These are phyloP conservation scores for Oenanthe sinensis DNA, from an alignment of 129 eudicot species.

Conservation along the genomic window DNA sequence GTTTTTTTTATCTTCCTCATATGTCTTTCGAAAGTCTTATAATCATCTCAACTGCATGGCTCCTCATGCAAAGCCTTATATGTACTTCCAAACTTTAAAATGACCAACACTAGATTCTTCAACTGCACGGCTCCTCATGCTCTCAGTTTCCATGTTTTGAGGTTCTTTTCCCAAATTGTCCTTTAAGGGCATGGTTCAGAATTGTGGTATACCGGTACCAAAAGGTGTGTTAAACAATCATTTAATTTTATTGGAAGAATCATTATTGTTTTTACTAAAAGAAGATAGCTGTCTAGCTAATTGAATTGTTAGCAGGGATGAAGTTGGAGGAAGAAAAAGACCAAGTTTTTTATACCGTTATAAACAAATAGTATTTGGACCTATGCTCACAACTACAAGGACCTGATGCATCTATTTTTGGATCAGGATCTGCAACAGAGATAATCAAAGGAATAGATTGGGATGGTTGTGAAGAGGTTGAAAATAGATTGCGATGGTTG, in stretches of 20 bases:
- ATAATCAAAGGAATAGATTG: neutral
- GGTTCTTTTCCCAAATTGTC: neutral
- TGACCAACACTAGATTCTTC: neutral
- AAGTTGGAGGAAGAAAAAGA: neutral
- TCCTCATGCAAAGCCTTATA: neutral
- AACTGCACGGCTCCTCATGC: neutral
- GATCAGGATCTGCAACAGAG: neutral
- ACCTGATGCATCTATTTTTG: neutral
- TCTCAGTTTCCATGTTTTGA: neutral
- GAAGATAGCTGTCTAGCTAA: neutral
- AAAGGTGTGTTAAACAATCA: neutral
- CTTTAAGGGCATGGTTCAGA: neutral
- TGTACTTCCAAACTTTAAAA: neutral
- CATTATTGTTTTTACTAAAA: neutral
- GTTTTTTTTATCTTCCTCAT: neutral
- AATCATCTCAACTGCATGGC: neutral
- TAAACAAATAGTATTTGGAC: neutral
- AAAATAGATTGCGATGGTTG: neutral
- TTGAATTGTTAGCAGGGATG: neutral
- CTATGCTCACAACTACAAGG: neutral
- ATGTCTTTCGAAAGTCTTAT: neutral
- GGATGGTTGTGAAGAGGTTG: no score
- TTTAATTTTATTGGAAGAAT: neutral
- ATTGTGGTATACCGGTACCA: neutral
- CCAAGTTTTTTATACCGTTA: neutral